Base-by-base conservation (phyloP, 2,329 filamentous ascomycete species). In the Epichloe gansuensis region DNA sequence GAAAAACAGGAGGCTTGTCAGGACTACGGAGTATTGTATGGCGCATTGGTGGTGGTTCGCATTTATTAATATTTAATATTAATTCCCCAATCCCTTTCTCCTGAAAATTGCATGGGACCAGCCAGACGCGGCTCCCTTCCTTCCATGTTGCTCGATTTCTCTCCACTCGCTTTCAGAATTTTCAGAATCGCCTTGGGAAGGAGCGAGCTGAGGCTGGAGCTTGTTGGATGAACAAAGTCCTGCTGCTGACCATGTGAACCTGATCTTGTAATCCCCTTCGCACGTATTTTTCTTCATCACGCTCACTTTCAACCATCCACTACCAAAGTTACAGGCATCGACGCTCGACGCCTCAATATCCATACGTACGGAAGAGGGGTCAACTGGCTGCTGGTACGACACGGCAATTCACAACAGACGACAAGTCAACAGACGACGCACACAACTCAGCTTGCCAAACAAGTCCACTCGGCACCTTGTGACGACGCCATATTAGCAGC, bases 401-500 rank as follows among this genome's bases (percentile, higher is more conserved):
- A 28, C 35, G 39, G 13, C 39, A 35, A 50, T 23, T 35, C 7
- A 31, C 21, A 37, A 39, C 46, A 25, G 17, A 6, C 46, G 28
- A 41, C 13, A 25, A 38, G 17, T 43, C 48, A 15, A 43, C 48
- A 43, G n/a, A 35, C 28, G 48, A 50, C 31, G 43, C 25, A 37
- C 25, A 37, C 43, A 39, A 39, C 37, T 42, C 9, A 11, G 11
- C 31, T 31, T 21, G 17, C 17, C 2, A 21, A 21, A 31, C 25
- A 34, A 28, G 38, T n/a, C 44, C 44, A 9, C 38, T 34, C 45
- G 44, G 25, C 42, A 42, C 42, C 52, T 50, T 43, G 47, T 53
- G 52, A 50, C 48, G 37, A 53, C 52, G 37, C 48, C 52, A 43
- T 50, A 42, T 25, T 42, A 45, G 15, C 37, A 46, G 25, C 17